These are phyloP conservation scores for Yarrowia sp. DNA, from an alignment of 805 yeast species.

Conservation along the genomic window DNA sequence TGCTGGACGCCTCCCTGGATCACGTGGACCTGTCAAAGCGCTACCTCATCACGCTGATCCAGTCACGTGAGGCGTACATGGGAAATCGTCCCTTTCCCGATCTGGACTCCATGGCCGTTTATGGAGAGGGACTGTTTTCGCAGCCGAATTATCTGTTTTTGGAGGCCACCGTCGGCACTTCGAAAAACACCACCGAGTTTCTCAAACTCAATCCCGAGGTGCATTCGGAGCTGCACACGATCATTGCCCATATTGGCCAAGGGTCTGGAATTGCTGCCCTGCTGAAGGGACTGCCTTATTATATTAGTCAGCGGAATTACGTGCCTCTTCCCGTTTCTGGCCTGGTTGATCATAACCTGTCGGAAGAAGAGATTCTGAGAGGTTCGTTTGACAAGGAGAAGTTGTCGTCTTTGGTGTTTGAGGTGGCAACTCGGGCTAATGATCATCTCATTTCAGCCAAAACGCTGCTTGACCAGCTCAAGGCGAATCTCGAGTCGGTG, in stretches of 20 bases:
- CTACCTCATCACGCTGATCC: slow-evolving; percentile 65
- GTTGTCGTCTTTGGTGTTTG: slow-evolving; percentile 67
- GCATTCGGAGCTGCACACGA: slow-evolving; percentile 60
- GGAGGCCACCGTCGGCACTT: slow-evolving; percentile 60
- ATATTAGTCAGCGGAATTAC: slow-evolving; percentile 58
- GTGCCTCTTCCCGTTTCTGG: slow-evolving; percentile 69
- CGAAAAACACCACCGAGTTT: slow-evolving; percentile 61
- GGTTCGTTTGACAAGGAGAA: slow-evolving; percentile 49
- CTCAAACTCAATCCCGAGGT: slow-evolving; percentile 57
- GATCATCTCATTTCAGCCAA: slow-evolving; percentile 79
- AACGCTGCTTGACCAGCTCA: slow-evolving; percentile 56
- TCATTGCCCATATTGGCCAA: slow-evolving; percentile 83
- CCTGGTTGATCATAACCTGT: slow-evolving; percentile 59
- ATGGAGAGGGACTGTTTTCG: slow-evolving; percentile 81
- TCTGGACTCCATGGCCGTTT: slow-evolving; percentile 68
- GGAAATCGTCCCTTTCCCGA: slow-evolving; percentile 56
- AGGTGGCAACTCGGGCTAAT: slow-evolving; percentile 75
- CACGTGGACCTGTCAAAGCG: slow-evolving; percentile 60
- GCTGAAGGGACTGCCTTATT: slow-evolving; percentile 65
- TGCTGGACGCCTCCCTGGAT: slow-evolving; percentile 60
- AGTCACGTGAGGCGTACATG: slow-evolving; percentile 63
- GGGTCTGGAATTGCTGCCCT: slow-evolving; percentile 73
- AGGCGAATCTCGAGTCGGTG: slow-evolving; percentile 50
- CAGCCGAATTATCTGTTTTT: slow-evolving; percentile 74
- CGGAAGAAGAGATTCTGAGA: slow-evolving; percentile 65